Base-by-base conservation (phyloP, 345 rosid genomes). In the Eucalyptus victrix region DNA sequence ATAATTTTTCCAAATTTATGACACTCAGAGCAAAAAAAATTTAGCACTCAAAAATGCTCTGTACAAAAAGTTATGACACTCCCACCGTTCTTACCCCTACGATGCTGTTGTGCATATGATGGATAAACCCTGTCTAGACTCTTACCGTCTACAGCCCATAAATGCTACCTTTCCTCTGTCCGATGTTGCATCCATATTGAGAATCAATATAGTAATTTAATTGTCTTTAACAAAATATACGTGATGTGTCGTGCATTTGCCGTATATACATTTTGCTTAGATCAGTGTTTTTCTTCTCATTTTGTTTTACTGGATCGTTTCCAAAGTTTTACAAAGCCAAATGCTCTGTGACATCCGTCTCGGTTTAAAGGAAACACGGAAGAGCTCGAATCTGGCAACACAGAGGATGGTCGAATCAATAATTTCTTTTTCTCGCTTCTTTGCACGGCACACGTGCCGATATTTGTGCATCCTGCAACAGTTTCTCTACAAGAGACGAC, bases 11-110 rank as follows among this genome's bases (percentile, higher is more conserved):
- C 4, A 51, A 51, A 51, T 51, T 18, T n/a, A n/a, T 18, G 9
- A 51, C 54, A 50, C 21, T 50, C 3, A 50, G 3, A 50, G 53
- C 1, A 7, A 50, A 50, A 6, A 50, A 51, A 3, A 0, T 6
- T 51, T 1, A 6, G 4, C 4, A 51, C 54, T 51, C 8, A 19
- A 53, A 19, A 19, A 53, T 0, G 2, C 2, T 7, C 0, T 18
- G 1, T 7, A 51, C 4, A 2, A 8, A 53, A 53, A 2, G 3
- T 53, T 50, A 19, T 53, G 58, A 21, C 26, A 53, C 58, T 19
- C 58, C 58, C 26, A 53, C 26, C 0, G 1, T 2, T 19, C 2
- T 53, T 53, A 53, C 5, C 26, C 15, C 15, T 6, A 3, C 44
- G 19, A 37, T 21, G 30, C 9, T 12, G 16, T 4, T 24, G 37